A percentile compares a stretch with the other conserved stretches of the same genome.
phyloP scores from a whole-genome alignment of 2,329 filamentous ascomycete species.

The Talaromyces sp. region DNA sequence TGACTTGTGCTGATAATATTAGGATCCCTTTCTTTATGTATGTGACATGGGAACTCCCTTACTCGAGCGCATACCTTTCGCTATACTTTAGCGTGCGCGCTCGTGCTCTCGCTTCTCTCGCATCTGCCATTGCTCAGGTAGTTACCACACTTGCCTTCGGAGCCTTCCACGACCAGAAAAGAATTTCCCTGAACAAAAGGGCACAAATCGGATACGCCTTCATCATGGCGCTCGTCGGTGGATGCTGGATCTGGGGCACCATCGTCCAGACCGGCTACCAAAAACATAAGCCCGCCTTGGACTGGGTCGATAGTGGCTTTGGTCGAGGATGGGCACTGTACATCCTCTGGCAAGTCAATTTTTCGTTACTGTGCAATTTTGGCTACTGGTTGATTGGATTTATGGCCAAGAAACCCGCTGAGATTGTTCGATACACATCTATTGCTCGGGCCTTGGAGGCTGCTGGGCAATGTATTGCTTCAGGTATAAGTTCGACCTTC shows the following conservation, averaged over 20 bases:
- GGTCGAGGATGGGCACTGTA: background rate
- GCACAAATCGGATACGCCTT: background rate
- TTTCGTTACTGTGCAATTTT: background rate
- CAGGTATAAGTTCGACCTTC: background rate
- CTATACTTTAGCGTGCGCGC: background rate
- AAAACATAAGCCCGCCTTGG: background rate
- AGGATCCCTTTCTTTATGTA: background rate
- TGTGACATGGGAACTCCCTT: background rate
- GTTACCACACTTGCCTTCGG: background rate
- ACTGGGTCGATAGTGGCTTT: background rate
- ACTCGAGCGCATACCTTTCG: background rate
- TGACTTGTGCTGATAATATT: background rate
- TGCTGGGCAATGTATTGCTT: background rate
- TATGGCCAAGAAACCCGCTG: background rate
- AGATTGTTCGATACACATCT: background rate
- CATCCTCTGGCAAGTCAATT: background rate
- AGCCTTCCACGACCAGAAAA: background rate
- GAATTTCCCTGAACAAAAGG: background rate
- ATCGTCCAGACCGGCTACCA: background rate
- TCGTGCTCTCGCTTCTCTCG: background rate
- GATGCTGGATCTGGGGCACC: background rate
- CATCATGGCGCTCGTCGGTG: background rate
- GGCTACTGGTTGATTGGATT: background rate
- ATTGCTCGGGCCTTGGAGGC: background rate
- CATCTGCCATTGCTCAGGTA: background rate